Conservation (phyloP, 345 rosid genomes). For the Rhizophora apiculata region DNA sequence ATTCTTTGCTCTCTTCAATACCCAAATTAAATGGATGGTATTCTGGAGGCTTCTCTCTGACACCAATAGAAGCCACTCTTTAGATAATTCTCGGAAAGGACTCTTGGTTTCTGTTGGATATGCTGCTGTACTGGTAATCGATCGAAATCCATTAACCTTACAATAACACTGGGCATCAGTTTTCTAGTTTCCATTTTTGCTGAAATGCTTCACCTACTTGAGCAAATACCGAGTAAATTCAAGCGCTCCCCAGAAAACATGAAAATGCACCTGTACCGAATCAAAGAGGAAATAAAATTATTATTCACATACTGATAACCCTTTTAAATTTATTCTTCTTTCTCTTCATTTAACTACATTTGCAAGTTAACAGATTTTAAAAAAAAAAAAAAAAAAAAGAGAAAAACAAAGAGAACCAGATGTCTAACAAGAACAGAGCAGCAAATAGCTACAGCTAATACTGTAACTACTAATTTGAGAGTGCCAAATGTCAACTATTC, state of each 20-base stretch:
- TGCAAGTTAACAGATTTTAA: not conserved
- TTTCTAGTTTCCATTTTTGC: conserved; percentile 41
- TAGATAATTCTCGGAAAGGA: conserved; percentile 58
- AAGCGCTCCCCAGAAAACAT: conserved; percentile 12
- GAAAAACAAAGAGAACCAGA: not conserved
- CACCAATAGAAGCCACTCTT: conserved; percentile 48
- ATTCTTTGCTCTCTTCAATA: conserved; percentile 27
- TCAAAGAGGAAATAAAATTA: conserved; percentile 6
- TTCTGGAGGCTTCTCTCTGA: conserved; percentile 33
- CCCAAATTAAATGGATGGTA: conserved; percentile 10
- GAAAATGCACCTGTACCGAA: conserved; percentile 25
- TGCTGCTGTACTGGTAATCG: conserved; percentile 44
- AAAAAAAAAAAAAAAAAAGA: not conserved
- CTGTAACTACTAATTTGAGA: too few relatives aligned
- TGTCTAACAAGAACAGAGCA: not conserved
- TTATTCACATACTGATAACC: not conserved
- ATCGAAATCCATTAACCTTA: conserved; percentile 68
- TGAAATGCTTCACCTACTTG: conserved; percentile 16
- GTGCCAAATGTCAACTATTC: too few relatives aligned
- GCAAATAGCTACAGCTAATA: not conserved
- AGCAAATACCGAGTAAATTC: conserved; percentile 12
- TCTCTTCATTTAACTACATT: not conserved
- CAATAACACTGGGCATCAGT: conserved; percentile 45
- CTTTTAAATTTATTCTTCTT: not conserved
- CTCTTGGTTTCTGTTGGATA: conserved; percentile 41